These are phyloP conservation scores for Metarhizium guizhouense DNA, from an alignment of 2,329 filamentous ascomycete species.

Conservation along the genomic window DNA sequence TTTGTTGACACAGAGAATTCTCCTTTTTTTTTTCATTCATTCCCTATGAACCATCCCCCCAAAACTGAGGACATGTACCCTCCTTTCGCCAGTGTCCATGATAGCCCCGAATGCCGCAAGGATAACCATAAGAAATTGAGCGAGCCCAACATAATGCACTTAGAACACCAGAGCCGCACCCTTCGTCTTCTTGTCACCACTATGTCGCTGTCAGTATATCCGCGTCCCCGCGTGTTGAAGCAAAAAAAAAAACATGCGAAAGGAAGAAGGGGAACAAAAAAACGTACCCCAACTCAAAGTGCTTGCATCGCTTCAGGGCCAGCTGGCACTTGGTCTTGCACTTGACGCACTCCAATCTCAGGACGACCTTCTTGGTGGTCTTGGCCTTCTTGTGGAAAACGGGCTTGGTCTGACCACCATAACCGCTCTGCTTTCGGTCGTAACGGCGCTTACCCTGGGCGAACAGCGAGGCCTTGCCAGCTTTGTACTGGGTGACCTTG, in stretches of 20 bases:
- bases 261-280: not conserved
- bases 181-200: constrained; percentile 99
- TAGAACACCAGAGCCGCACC: constrained; percentile 99
- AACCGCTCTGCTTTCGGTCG: constrained; percentile 98
- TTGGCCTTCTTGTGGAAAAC: constrained; percentile 99
- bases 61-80: constrained; percentile 33
- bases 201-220: constrained; percentile 28
- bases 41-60: constrained; percentile 35
- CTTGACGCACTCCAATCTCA: constrained; percentile 91
- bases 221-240: not conserved
- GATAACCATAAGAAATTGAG: constrained; percentile 33
- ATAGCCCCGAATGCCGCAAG: constrained; percentile 34
- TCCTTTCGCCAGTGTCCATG: constrained; percentile 41
- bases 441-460: constrained; percentile 99
- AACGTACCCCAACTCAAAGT: constrained; percentile 97
- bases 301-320: constrained; percentile 99
- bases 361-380: constrained; percentile 99
- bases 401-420: constrained; percentile 99
- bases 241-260: not conserved
- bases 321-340: constrained; percentile 99
- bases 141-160: constrained; percentile 44
- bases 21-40: constrained; percentile 24
- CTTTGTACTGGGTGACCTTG: constrained; percentile 96
- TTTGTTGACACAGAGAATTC: constrained; percentile 9
- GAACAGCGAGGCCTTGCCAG: constrained; percentile 91